Conservation (phyloP, 345 rosid species). For the Adansonia digitata region DNA sequence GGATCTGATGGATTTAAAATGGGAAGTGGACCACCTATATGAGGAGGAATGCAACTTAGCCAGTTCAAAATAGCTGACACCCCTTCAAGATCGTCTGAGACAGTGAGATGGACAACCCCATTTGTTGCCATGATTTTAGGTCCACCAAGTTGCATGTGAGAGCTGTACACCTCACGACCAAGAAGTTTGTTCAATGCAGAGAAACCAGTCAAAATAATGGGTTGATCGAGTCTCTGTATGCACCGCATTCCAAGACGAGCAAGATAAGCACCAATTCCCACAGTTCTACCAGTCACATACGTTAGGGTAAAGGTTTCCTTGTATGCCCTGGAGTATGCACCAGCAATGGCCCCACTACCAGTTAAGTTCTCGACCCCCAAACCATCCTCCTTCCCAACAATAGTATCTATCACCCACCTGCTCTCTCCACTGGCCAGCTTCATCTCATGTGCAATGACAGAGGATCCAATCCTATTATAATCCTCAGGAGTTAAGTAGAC, state of each 20-base stretch:
- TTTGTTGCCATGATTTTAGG: slow-evolving; percentile 99
- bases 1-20: slow-evolving; percentile 58
- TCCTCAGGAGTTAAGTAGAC: slow-evolving; percentile 81
- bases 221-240: slow-evolving; percentile 98
- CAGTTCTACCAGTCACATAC: slow-evolving; percentile 93
- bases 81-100: slow-evolving; percentile 97
- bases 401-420: slow-evolving; percentile 92
- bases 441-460: slow-evolving; percentile 85
- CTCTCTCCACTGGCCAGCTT: slow-evolving; percentile 69
- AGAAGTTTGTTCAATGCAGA: slow-evolving; percentile 97
- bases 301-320: slow-evolving; percentile 92
- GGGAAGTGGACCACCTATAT: slow-evolving; percentile 79
- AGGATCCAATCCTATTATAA: slow-evolving; percentile 56
- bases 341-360: slow-evolving; percentile 97
- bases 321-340: slow-evolving; percentile 98
- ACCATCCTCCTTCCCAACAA: slow-evolving; percentile 96
- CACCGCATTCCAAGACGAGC: slow-evolving; percentile 98
- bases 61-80: slow-evolving; percentile 85
- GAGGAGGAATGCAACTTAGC: slow-evolving; percentile 87
- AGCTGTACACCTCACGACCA: slow-evolving; percentile 98
- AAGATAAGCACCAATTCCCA: slow-evolving; percentile 98
- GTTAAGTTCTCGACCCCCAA: slow-evolving; percentile 93
- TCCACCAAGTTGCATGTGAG: slow-evolving; percentile 99
- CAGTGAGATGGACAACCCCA: slow-evolving; percentile 97
- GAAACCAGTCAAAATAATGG: slow-evolving; percentile 96